Conservation (phyloP, 805 yeast genomes). For the Sugiyamaella valdiviana region DNA sequence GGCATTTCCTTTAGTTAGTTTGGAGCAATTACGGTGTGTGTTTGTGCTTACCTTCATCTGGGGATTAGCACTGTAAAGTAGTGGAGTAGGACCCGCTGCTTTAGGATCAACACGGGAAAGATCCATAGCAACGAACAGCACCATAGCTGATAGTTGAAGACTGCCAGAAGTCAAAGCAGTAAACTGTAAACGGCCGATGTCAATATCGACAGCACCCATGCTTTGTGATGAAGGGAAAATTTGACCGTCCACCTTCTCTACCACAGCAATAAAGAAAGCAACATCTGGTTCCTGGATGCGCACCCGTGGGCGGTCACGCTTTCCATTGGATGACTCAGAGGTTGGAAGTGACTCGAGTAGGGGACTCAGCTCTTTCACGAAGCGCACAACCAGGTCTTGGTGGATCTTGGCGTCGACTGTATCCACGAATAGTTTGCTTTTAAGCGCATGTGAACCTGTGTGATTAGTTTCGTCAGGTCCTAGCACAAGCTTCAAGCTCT, state of each 20-base stretch:
- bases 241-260: slow-evolving; percentile 9
- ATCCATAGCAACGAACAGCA: slow-evolving; percentile 15
- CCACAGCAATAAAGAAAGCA: neutral
- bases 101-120: slow-evolving; percentile 14
- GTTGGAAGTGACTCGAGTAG: neutral
- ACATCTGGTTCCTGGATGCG: neutral
- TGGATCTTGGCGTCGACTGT: neutral
- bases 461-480: too few species aligned
- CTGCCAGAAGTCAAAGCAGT: slow-evolving; percentile 2
- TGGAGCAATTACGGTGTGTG: neutral
- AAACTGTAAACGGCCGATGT: slow-evolving; percentile 9
- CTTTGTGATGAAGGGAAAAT: neutral
- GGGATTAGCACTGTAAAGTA: slow-evolving; percentile 18
- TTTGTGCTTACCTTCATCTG: slow-evolving; percentile 13
- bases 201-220: slow-evolving; percentile 11
- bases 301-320: neutral
- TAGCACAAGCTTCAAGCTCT: neutral
- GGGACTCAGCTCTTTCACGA: neutral
- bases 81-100: slow-evolving; percentile 8
- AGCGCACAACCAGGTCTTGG: neutral
- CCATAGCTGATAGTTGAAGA: slow-evolving; percentile 8
- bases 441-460: neutral
- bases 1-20: slow-evolving; percentile 30
- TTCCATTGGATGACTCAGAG: neutral
- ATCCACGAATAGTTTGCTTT: neutral